Evolutionary conservation across 1,284 basidiomycete genomes (phyloP).

Genomic region (Austroboletus niveus): DNA sequence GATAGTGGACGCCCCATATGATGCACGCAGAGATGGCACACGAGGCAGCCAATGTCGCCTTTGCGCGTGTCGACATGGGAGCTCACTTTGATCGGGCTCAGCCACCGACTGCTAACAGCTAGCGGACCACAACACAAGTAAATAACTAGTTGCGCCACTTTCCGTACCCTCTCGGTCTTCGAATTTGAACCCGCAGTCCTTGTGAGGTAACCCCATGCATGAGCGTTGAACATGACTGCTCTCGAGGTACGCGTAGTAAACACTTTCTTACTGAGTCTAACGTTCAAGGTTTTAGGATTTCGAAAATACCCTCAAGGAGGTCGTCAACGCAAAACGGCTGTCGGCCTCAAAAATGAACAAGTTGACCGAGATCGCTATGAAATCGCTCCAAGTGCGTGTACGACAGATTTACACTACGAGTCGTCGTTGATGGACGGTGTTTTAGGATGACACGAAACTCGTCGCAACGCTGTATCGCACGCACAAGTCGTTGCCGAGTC

Average conservation of each 20-base stretch:
- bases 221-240: slow-evolving; percentile 22
- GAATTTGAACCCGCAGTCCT: slow-evolving; percentile 1
- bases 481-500: slow-evolving; percentile 69
- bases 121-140: slow-evolving; percentile 27
- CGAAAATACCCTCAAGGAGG: slow-evolving; percentile 73
- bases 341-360: slow-evolving; percentile 81
- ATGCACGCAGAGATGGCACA: slow-evolving; percentile 66
- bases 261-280: slow-evolving; percentile 1
- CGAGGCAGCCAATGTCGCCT: slow-evolving; percentile 73
- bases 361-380: slow-evolving; percentile 71
- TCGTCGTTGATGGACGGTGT: slow-evolving; percentile 4
- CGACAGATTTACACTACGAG: neutral
- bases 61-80: slow-evolving; percentile 73
- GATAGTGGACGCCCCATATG: slow-evolving; percentile 89
- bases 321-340: slow-evolving; percentile 76
- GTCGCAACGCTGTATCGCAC: slow-evolving; percentile 83
- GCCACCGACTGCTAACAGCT: slow-evolving; percentile 12
- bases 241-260: slow-evolving; percentile 20
- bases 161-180: slow-evolving; percentile 1
- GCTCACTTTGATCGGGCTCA: slow-evolving; percentile 1
- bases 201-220: slow-evolving; percentile 18
- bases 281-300: slow-evolving; percentile 55
- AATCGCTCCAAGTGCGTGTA: slow-evolving; percentile 64
- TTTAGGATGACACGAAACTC: slow-evolving; percentile 78
- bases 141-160: slow-evolving; percentile 18